Conservation (phyloP, 2,329 filamentous ascomycete genomes). For the Metarhizium brunneum region DNA sequence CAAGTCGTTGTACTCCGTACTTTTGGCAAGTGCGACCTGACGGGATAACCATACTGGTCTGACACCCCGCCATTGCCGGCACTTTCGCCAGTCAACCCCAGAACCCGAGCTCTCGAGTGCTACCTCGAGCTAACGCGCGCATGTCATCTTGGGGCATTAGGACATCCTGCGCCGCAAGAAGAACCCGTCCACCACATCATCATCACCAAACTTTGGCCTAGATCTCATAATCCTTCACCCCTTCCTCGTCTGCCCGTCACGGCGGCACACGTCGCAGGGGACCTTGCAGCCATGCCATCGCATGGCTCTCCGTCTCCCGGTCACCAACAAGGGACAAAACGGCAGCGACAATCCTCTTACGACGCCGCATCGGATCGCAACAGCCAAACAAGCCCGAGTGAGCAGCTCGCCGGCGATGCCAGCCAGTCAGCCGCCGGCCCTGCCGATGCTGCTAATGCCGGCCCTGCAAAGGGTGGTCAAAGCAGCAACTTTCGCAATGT, state of each 20-base stretch:
- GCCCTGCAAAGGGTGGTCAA: constrained; percentile 38
- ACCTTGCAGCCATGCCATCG: constrained; percentile 22
- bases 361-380: constrained; percentile 33
- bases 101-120: too few species aligned
- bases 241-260: neutral
- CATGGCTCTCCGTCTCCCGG: constrained; percentile 44
- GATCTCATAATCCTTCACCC: neutral
- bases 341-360: constrained; percentile 45
- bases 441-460: neutral
- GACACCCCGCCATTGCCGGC: too few species aligned
- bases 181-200: too few species aligned
- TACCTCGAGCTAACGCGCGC: too few species aligned
- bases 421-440: neutral
- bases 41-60: too few species aligned
- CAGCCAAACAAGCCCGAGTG: constrained; percentile 17
- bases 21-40: too few species aligned
- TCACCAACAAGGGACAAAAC: constrained; percentile 43
- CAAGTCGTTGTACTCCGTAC: too few species aligned
- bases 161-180: too few species aligned
- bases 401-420: constrained; percentile 17
- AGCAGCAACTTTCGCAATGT: constrained; percentile 74
- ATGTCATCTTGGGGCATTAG: too few species aligned
- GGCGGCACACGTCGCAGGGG: neutral
- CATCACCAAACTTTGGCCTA: too few species aligned
- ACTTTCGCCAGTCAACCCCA: too few species aligned